Percentiles rank a stretch among this genome's conserved stretches.
These are phyloP conservation scores for Saccharomyces cerevisiae DNA, from an alignment of 805 yeast species.

Conservation along the genomic window DNA sequence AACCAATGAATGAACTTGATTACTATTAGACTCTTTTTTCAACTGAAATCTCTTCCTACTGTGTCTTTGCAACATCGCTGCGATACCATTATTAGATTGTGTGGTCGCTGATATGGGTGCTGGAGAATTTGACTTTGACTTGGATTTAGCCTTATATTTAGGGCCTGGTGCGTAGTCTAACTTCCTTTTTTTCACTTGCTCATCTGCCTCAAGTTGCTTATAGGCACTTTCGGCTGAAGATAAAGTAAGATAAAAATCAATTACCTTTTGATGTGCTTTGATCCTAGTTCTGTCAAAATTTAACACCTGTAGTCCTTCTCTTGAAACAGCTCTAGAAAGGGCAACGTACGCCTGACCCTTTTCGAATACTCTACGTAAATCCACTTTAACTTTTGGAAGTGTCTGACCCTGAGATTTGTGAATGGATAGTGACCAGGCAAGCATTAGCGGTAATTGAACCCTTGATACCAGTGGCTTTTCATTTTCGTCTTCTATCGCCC, in stretches of 20 bases:
- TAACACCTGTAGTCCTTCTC: conserved; percentile 74
- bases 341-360: conserved; percentile 97
- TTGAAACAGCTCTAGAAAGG: conserved; percentile 75
- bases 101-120: not conserved
- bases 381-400: conserved; percentile 65
- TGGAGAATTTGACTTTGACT: conserved; percentile 2
- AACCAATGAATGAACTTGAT: not conserved
- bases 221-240: conserved; percentile 26
- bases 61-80: not conserved
- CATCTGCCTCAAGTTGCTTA: conserved; percentile 5
- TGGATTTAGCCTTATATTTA: not conserved
- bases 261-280: conserved; percentile 61
- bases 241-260: conserved; percentile 54
- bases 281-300: conserved; percentile 62
- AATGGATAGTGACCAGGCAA: conserved; percentile 96
- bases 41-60: not conserved
- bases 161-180: conserved; percentile 1
- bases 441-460: conserved; percentile 72
- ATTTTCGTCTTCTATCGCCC: conserved; percentile 70
- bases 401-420: conserved; percentile 97
- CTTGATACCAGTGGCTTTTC: conserved; percentile 63
- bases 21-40: not conserved
- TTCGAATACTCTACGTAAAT: conserved; percentile 69
- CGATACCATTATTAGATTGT: not conserved
- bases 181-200: not conserved